Evolutionary conservation across 352 stramenopile species (phyloP), one percentile per base, ranked within the genome.

Genomic region (Thalassiosira exigua): DNA sequence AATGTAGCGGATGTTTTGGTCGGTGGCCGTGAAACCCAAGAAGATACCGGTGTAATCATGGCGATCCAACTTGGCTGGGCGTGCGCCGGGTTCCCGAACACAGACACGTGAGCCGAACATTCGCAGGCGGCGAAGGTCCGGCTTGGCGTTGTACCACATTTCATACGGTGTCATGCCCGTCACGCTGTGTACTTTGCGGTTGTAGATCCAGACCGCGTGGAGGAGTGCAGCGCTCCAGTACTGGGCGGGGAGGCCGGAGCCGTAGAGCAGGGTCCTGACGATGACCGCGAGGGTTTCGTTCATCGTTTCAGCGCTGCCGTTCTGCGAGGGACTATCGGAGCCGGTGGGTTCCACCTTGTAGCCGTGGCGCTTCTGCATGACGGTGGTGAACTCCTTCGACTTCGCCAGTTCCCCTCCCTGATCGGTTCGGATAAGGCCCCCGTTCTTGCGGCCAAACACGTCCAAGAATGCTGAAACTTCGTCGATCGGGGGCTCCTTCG

Each of bases 11-110:
- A n/a, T n/a, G n/a, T n/a, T n/a, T n/a, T n/a, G n/a, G n/a, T n/a
- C n/a, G n/a, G n/a, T n/a, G n/a, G 64, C 62, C 22, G 56, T 74
- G 57, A 81, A 85, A 0, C 75, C 76, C 17, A 85, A n/a, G 56
- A 88, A 88, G n/a, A 85, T 75, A 24, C 76, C 81, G 4, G 58
- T 46, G n/a, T 77, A 81, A 3, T 64, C 24, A 60, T 79, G 36
- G n/a, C 22, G 36, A 22, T 84, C 67, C 5, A 81, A 27, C 11
- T 75, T 77, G n/a, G 59, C 33, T 1, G 27, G 29, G 4, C 56
- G 44, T 21, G 69, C 27, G 0, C 50, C 53, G 0, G 75, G 46
- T 1, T 52, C 41, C 42, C 72, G 69, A 14, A 72, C 66, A 36
- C 54, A 84, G 1, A 79, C 65, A 1, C 68, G 22, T 29, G 54